Evolutionary conservation across 805 yeast genomes (phyloP), one percentile per base, ranked within the genome.

Genomic region (Candida chauliodis): DNA sequence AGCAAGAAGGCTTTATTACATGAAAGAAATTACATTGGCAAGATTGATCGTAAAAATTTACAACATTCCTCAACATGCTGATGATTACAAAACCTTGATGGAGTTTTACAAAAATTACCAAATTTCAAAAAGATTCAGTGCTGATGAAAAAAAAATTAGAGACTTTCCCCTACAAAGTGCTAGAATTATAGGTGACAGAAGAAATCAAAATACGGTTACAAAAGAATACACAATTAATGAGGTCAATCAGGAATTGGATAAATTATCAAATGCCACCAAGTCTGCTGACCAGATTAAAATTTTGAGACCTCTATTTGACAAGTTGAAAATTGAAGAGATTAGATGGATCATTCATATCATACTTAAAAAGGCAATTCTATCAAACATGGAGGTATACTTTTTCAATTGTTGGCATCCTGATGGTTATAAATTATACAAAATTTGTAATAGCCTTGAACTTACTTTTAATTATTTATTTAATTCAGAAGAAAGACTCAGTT

Each of bases 321-420:
- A 62, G 14, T 70, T 85, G 76, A 66, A 75, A 21, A 73, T 78
- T 10, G 63, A 71, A 2, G 95, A 89, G 52, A 53, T 86, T 35
- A 66, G 77, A 40, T 87, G 84, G 75, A 63, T 88, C 27, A 69
- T 87, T 42, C 77, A 80, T 40, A 81, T 84, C 8, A 55, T 90
- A 3, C 58, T 89, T 37, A 79, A 78, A 59, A 58, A 66, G 43
- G 70, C 75, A 33, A 69, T 79, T n/a, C 59, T 85, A n/a, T 74
- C 79, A 3, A 72, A 78, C 7, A 69, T 79, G 42, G 91, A 85
- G 47, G 68, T 71, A 20, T 59, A 70, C 9, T 69, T 88, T 40
- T 61, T 88, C 34, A 49, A 58, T 4, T 48, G 61, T 20, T 89
- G 90, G 86, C 95, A 88, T 56, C 88, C 89, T 0, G 90, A 87